Evolutionary conservation across 2,329 filamentous ascomycete species (phyloP).

Genomic region (Sporothrix phasma): DNA sequence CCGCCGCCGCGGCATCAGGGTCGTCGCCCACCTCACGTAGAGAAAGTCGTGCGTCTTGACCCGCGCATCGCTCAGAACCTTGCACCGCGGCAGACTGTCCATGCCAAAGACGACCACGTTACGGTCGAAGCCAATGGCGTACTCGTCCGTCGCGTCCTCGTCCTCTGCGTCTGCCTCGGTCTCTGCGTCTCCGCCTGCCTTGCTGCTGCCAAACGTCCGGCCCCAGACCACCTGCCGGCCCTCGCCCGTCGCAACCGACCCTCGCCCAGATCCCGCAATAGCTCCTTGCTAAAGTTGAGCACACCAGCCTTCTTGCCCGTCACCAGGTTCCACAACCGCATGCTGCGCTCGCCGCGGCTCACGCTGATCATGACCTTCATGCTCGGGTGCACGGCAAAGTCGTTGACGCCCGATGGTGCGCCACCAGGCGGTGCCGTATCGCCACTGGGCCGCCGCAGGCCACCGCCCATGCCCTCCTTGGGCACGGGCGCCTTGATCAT

Average conservation of each 20-base stretch:
- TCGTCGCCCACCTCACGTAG: constrained; percentile 51
- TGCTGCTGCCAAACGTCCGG: constrained; percentile 23
- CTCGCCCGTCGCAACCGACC: constrained; percentile 62
- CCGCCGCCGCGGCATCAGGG: constrained; percentile 27
- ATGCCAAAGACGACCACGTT: constrained; percentile 79
- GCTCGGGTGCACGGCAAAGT: constrained; percentile 90
- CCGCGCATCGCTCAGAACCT: constrained; percentile 54
- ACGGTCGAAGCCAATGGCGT: constrained; percentile 79
- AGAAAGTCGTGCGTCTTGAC: constrained; percentile 77
- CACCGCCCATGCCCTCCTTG: constrained; percentile 43
- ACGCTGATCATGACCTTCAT: constrained; percentile 96
- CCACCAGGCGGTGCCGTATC: constrained; percentile 78
- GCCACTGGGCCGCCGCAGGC: constrained; percentile 57
- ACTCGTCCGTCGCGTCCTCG: constrained; percentile 55
- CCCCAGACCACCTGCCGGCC: constrained; percentile 71
- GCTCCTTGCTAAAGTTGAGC: constrained; percentile 66
- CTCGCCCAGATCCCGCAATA: constrained; percentile 68
- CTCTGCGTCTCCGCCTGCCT: not conserved
- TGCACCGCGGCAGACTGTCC: constrained; percentile 72
- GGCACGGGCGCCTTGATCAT: constrained; percentile 83
- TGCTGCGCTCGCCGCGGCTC: constrained; percentile 76
- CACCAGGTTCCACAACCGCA: constrained; percentile 93
- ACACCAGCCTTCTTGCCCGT: constrained; percentile 94
- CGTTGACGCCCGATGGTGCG: constrained; percentile 80
- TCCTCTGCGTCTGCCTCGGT: constrained; percentile 42